Evolutionary conservation across 768 basidiomycete species (phyloP), one percentile per base, ranked within the genome.

Genomic region (Rhodotorula toruloides): DNA sequence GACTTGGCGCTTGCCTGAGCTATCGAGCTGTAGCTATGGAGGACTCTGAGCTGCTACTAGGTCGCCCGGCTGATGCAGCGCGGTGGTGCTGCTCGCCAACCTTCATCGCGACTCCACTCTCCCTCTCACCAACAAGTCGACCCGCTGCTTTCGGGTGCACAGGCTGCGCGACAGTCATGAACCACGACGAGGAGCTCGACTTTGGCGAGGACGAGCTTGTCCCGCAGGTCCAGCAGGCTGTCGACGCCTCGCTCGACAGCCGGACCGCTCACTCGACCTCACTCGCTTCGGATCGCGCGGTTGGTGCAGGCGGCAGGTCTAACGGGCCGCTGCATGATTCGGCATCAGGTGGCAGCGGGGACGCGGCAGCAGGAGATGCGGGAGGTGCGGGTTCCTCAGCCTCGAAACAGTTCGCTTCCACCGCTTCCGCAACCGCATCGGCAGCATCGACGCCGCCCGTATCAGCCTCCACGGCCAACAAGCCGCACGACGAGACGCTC

Each of bases 161-260:
- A 4, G 11, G 27, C 31, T 39, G 19, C 52, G 61, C 50, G 22
- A 17, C 2, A 17, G 14, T 40, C 44, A 58, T 62, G 60, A 49
- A 68, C 7, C 61, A 57, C 5, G 64, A 68, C 29, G 65, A 67
- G 32, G 71, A 69, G 25, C 64, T 72, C 63, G 71, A 72, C 71
- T 72, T 68, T 67, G 71, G 67, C 44, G 71, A 72, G n/a, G 71
- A 72, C 61, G 65, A 69, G 1, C 56, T 69, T 47, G 58, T 59
- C 32, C 54, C 37, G 3, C 40, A 56, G 49, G 25, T n/a, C 44
- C 29, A 27, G 2, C 27, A 16, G 32, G 4, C 54, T 29, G 6
- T 44, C 52, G 17, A 14, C 16, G 25, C 32, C 54, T 25, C 34
- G 29, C 39, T 49, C 55, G 25, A 22, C 48, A 31, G 19, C 50